Base-by-base conservation (phyloP, 495 filamentous ascomycete species). In the Paragyromitra xinjiangensis region DNA sequence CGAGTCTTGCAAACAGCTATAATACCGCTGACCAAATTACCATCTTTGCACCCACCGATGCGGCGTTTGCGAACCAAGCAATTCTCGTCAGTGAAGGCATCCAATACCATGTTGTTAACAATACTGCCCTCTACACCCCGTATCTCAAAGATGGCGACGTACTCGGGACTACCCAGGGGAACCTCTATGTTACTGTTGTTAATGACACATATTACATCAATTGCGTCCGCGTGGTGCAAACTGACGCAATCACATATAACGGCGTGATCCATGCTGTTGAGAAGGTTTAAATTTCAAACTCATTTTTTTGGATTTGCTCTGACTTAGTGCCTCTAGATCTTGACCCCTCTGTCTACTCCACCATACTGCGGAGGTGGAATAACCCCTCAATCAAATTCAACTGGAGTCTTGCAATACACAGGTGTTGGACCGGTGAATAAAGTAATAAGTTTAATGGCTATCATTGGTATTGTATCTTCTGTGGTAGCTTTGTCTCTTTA, bases 141-240 rank as follows among this genome's bases (percentile, higher is more conserved):
- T 78, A 73, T 22, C 70, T 85, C 40, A 42, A 44, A 0, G 77
- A 83, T 74, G 82, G 81, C 0, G 65, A 69, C 37, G 71, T 73
- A 61, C 79, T 84, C 62, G 26, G 19, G 9, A 77, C 56, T 16
- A 34, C 63, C 8, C 56, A 65, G 8, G 80, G 79, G 22, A 83
- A 79, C 9, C 77, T 85, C 0, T 81, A 77, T 29, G 56, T 84
- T 6, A 77, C 70, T 34, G 53, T 77, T 14, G 45, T 73, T 24
- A 68, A 80, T 34, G 58, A 65, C 9, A 14, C 44, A 45, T 78
- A 79, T 39, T 84, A 73, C 53, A 83, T 85, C 61, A 85, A 84
- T 65, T 81, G 84, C 63, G 83, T 83, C 37, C 83, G 77, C 45
- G 71, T 84, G 19, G 34, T 85, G 9, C 48, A 80, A 42, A 68